phyloP scores from a whole-genome alignment of 2,329 filamentous ascomycete species.

The Xylariomycetidae sp. region DNA sequence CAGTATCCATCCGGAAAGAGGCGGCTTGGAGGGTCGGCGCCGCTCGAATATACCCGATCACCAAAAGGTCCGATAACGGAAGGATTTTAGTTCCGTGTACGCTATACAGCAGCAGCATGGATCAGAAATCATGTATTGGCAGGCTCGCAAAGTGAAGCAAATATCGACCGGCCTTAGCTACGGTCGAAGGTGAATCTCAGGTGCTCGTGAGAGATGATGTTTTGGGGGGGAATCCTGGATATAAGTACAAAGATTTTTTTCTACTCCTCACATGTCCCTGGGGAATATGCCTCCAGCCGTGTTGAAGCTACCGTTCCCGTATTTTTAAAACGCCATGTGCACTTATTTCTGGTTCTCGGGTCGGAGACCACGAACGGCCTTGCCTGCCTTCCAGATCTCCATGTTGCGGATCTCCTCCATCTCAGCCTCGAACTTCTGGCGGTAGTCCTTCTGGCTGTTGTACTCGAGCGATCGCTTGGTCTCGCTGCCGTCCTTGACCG shows the following conservation, averaged over 20 bases:
- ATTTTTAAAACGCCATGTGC: conserved; percentile 15
- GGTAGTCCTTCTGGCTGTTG: conserved; percentile 94
- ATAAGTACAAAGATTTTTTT: conserved; percentile 29
- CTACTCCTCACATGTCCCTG: conserved; percentile 10
- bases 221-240: conserved; percentile 28
- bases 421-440: conserved; percentile 95
- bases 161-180: no score
- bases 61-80: no score
- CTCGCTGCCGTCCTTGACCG: conserved; percentile 85
- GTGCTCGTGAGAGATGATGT: conserved; percentile 13
- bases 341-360: conserved; percentile 78
- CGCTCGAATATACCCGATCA: no score
- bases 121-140: no score
- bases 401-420: conserved; percentile 96
- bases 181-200: no score
- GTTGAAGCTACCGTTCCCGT: no score
- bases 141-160: no score
- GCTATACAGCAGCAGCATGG: no score
- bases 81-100: no score
- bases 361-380: conserved; percentile 85
- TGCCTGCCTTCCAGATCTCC: conserved; percentile 98
- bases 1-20: no score
- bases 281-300: conserved; percentile 17
- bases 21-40: no score
- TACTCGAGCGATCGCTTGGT: conserved; percentile 95